phyloP scores from a whole-genome alignment of 306 rosid genomes.

The Pyrus communis region DNA sequence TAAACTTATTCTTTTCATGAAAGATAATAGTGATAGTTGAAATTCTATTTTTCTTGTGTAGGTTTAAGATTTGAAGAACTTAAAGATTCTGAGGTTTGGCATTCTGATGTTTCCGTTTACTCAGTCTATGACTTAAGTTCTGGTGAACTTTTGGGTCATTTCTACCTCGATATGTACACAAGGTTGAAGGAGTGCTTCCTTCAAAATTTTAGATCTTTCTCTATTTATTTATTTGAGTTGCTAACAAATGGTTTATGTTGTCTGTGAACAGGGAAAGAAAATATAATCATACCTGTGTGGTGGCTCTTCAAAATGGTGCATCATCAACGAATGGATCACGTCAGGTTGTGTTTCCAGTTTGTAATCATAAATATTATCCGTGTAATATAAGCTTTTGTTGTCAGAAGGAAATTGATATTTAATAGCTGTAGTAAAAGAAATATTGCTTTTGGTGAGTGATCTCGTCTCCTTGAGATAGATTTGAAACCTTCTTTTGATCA shows the following conservation, averaged over 20 bases:
- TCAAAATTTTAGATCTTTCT: neutral
- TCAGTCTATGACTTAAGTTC: slow-evolving; percentile 73
- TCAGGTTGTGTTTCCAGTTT: slow-evolving; percentile 46
- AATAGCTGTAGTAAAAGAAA: neutral
- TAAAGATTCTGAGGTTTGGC: slow-evolving; percentile 79
- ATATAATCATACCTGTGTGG: slow-evolving; percentile 72
- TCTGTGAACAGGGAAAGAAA: slow-evolving; percentile 69
- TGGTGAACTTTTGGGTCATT: slow-evolving; percentile 76
- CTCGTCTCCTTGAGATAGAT: neutral
- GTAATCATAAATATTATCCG: neutral
- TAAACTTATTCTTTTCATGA: neutral
- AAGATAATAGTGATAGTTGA: slow-evolving; percentile 4
- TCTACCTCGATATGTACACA: slow-evolving; percentile 70
- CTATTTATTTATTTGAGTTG: slow-evolving; percentile 17
- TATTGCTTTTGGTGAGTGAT: neutral
- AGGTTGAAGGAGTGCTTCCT: slow-evolving; percentile 40
- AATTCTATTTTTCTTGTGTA: slow-evolving; percentile 21
- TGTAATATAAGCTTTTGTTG: neutral
- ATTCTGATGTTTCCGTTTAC: slow-evolving; percentile 64
- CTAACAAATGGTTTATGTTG: slow-evolving; percentile 18
- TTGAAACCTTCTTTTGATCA: neutral
- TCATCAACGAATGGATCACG: slow-evolving; percentile 40
- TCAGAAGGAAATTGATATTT: neutral
- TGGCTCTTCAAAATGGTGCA: slow-evolving; percentile 90
- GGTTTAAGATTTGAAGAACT: slow-evolving; percentile 87